Conservation (phyloP, 371 early-diverging fungal genomes). For the Mortierella sp. region DNA sequence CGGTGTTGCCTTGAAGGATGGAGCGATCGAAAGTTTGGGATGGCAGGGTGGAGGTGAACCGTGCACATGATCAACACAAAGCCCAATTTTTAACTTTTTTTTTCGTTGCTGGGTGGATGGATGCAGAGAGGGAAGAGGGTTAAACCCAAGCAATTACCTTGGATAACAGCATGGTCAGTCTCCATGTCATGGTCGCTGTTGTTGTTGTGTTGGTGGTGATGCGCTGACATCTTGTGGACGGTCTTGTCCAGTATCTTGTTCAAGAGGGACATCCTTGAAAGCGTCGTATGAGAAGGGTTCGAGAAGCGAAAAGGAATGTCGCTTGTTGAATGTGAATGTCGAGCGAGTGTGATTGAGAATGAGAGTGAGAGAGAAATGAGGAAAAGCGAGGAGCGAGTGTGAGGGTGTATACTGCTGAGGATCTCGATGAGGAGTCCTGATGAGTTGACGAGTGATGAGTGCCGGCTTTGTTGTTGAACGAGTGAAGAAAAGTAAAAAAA, state of each 20-base stretch:
- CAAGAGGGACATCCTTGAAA: slow-evolving; percentile 12
- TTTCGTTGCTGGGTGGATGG: neutral
- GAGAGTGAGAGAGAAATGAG: neutral
- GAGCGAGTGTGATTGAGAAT: neutral
- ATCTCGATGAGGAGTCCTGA: too few relatives aligned
- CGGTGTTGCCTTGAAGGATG: neutral
- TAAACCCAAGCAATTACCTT: neutral
- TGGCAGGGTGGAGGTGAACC: neutral
- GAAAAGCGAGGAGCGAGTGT: neutral
- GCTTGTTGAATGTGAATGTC: neutral
- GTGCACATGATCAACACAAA: neutral
- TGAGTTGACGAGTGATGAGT: neutral
- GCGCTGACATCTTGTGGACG: slow-evolving; percentile 9
- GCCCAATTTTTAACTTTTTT: neutral
- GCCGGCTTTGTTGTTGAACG: neutral
- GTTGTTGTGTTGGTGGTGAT: neutral
- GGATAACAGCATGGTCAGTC: neutral
- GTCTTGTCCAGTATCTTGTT: slow-evolving; percentile 26
- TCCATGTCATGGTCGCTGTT: neutral
- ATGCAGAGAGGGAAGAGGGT: neutral
- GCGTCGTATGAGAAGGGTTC: neutral
- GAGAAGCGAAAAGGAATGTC: neutral
- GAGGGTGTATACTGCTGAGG: too few relatives aligned
- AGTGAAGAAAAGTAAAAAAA: neutral
- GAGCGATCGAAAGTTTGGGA: neutral